phyloP scores from a whole-genome alignment of 2,329 filamentous ascomycete genomes.

The Keithomyces neogunnii region DNA sequence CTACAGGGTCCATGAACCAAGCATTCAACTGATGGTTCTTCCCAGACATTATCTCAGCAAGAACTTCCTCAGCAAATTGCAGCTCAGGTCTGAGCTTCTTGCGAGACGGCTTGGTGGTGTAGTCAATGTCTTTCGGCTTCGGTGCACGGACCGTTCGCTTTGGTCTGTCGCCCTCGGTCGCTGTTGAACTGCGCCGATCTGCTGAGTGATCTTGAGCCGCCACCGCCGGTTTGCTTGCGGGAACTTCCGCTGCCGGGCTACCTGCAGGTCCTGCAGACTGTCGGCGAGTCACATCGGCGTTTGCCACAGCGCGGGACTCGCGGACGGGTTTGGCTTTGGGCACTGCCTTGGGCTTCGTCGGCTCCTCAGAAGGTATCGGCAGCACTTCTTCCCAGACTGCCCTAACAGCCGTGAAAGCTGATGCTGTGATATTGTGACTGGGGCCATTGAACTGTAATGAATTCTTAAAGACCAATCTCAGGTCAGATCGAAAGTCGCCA shows the following conservation, averaged over 20 bases:
- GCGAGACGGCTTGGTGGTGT: slow-evolving; percentile 64
- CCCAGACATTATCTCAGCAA: slow-evolving; percentile 67
- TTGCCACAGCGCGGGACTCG: slow-evolving; percentile 21
- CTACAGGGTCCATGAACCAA: slow-evolving; percentile 77
- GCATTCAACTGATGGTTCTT: slow-evolving; percentile 61
- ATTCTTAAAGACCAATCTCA: slow-evolving; percentile 73
- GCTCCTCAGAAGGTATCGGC: slow-evolving; percentile 41
- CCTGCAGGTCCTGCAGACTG: slow-evolving; percentile 21
- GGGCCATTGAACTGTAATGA: slow-evolving; percentile 74
- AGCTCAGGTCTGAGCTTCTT: slow-evolving; percentile 87
- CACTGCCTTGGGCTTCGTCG: slow-evolving; percentile 45
- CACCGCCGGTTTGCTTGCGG: slow-evolving; percentile 12
- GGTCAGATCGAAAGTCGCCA: slow-evolving; percentile 65
- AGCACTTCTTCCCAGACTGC: slow-evolving; percentile 38
- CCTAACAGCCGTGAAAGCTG: slow-evolving; percentile 47
- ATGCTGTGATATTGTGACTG: slow-evolving; percentile 61
- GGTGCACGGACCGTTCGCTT: slow-evolving; percentile 92
- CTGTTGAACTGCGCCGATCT: slow-evolving; percentile 61
- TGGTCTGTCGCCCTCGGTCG: slow-evolving; percentile 67
- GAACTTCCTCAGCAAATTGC: slow-evolving; percentile 76
- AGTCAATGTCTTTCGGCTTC: slow-evolving; percentile 84
- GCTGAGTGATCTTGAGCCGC: slow-evolving; percentile 12
- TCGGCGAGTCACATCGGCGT: slow-evolving; percentile 19
- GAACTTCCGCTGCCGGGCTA: slow-evolving; percentile 18
- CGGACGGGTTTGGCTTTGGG: slow-evolving; percentile 30